Conservation (phyloP, 352 stramenopile genomes). For the Phytophthora sojae region DNA sequence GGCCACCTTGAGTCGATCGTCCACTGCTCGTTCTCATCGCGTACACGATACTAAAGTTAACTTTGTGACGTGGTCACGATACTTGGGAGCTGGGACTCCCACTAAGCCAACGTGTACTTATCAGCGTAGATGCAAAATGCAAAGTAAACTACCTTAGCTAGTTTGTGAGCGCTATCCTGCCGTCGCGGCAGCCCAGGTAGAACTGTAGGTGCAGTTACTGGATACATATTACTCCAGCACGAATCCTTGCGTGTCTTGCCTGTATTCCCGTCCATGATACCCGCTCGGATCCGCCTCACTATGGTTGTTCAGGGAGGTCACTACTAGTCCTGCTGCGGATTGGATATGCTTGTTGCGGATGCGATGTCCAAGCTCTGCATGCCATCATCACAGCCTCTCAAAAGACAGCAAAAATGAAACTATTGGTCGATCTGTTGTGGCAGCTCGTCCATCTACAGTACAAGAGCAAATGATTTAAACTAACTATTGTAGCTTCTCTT, state of each 20-base stretch:
- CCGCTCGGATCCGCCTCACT: not conserved
- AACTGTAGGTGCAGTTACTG: too few species aligned
- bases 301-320: not conserved
- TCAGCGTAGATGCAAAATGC: not conserved
- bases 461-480: too few species aligned
- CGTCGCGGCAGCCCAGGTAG: not conserved
- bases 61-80: conserved; percentile 2
- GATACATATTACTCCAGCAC: too few species aligned
- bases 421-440: too few species aligned
- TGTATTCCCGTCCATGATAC: not conserved
- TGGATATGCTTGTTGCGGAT: not conserved
- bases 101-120: not conserved
- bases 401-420: too few species aligned
- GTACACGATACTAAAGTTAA: not conserved
- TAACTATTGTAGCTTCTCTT: too few species aligned
- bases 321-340: not conserved
- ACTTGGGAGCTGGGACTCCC: conserved; percentile 2
- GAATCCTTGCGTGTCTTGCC: too few species aligned
- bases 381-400: not conserved
- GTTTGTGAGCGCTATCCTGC: not conserved
- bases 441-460: too few species aligned
- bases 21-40: not conserved
- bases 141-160: not conserved
- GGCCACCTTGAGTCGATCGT: not conserved
- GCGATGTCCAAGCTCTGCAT: not conserved